Percentiles rank a stretch among this genome's conserved stretches.
Conservation (phyloP, 257 asterid genomes). For the Voacanga thouarsii region DNA sequence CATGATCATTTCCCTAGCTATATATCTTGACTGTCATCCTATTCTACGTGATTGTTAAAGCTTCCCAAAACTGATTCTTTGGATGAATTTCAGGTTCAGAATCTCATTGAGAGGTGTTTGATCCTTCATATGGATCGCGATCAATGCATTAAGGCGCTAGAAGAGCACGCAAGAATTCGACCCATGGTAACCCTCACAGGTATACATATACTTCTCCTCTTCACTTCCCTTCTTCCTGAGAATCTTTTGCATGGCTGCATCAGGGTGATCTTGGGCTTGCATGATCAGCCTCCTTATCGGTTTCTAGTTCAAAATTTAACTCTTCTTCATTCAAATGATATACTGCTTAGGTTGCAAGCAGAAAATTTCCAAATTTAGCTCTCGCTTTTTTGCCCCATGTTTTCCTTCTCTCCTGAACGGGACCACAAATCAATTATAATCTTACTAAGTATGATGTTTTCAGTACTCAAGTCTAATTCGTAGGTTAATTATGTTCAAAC, state of each 20-base stretch:
- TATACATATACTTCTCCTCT: neutral
- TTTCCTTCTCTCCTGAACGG: neutral
- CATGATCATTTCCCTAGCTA: neutral
- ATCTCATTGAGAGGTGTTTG: slow-evolving; percentile 68
- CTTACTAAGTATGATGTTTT: too few relatives aligned
- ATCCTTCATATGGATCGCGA: slow-evolving; percentile 59
- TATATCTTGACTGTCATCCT: too few relatives aligned
- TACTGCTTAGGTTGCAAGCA: neutral
- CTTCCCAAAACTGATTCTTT: neutral
- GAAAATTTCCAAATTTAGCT: neutral
- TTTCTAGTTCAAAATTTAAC: too few relatives aligned
- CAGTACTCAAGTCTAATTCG: too few relatives aligned
- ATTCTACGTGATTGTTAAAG: neutral
- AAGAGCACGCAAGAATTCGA: slow-evolving; percentile 49
- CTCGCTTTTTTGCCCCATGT: neutral
- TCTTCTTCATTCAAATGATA: neutral
- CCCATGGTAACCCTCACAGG: slow-evolving; percentile 59
- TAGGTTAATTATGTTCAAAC: too few relatives aligned
- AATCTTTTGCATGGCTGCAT: slow-evolving; percentile 2
- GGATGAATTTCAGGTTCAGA: slow-evolving; percentile 43
- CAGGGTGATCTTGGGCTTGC: neutral
- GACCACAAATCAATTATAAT: too few relatives aligned
- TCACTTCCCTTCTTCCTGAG: neutral
- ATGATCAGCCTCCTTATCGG: neutral
- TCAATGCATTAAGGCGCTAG: slow-evolving; percentile 53